A percentile compares a stretch with the other conserved stretches of the same genome.
These are phyloP conservation scores for Fusarium illudens DNA, from an alignment of 2,329 filamentous ascomycete species.

Conservation along the genomic window DNA sequence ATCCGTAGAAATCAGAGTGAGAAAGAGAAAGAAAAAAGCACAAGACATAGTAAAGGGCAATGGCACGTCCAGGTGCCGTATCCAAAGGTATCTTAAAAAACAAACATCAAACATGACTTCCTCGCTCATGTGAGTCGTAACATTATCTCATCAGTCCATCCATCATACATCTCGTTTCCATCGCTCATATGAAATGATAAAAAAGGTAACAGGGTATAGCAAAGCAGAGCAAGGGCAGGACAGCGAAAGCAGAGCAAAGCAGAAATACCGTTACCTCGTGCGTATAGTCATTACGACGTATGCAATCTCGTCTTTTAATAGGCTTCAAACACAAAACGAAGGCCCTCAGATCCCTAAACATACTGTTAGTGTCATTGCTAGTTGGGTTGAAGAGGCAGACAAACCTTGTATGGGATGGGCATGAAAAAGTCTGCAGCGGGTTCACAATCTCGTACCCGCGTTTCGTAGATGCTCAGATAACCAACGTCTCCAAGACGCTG, in stretches of 20 bases:
- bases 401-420: conserved; percentile 50
- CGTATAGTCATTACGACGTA: conserved; percentile 16
- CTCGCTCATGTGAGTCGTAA: conserved; percentile 16
- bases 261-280: conserved; percentile 16
- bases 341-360: conserved; percentile 44
- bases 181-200: conserved; percentile 13
- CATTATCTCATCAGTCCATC: conserved; percentile 24
- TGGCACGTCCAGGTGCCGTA: conserved; percentile 21
- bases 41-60: conserved; percentile 32
- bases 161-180: conserved; percentile 25
- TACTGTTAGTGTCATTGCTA: conserved; percentile 10
- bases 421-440: conserved; percentile 52
- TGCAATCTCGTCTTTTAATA: conserved; percentile 19
- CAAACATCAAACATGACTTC: conserved; percentile 30
- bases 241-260: conserved; percentile 11
- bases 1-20: not conserved
- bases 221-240: conserved; percentile 8
- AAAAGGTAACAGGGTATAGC: conserved; percentile 23
- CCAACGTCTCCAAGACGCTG: conserved; percentile 46
- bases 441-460: conserved; percentile 46
- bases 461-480: conserved; percentile 48
- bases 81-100: conserved; percentile 24
- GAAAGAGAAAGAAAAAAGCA: not conserved
- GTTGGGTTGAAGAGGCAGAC: not conserved
- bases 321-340: conserved; percentile 47